phyloP scores from a whole-genome alignment of 129 eudicot species.

The Apium graveolens region DNA sequence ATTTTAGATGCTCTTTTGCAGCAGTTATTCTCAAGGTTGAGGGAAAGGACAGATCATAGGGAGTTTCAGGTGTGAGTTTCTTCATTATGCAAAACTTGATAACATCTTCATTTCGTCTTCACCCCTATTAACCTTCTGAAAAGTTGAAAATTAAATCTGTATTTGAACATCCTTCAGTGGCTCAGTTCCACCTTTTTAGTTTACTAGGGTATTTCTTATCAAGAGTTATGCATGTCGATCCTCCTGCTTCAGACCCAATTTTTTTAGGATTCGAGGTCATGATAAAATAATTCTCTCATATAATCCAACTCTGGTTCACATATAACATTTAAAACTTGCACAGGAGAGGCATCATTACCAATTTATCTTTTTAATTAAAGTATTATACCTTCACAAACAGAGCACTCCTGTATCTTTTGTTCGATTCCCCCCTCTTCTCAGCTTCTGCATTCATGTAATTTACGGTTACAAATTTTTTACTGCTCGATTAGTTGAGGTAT shows the following conservation, averaged over 20 bases:
- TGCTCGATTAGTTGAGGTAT: too few species aligned
- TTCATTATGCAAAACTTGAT: constrained; percentile 45
- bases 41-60: constrained; percentile 22
- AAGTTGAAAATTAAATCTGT: constrained; percentile 24
- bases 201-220: constrained; percentile 32
- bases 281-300: background rate
- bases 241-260: constrained; percentile 23
- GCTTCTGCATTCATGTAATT: too few species aligned
- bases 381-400: too few species aligned
- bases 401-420: too few species aligned
- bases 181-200: constrained; percentile 48
- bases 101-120: constrained; percentile 26
- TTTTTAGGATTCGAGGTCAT: background rate
- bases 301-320: too few species aligned
- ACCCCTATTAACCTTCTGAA: constrained; percentile 28
- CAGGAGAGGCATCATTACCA: too few species aligned
- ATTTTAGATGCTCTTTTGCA: constrained; percentile 36
- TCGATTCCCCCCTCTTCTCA: too few species aligned
- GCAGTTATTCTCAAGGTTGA: constrained; percentile 26
- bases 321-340: too few species aligned
- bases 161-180: constrained; percentile 64
- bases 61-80: constrained; percentile 48
- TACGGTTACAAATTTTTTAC: too few species aligned
- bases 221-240: constrained; percentile 17
- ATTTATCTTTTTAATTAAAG: too few species aligned